Percentiles rank a stretch among this genome's conserved stretches.
Conservation (phyloP, 148 eudicot genomes). For the Rhododendron kiyosumense region DNA sequence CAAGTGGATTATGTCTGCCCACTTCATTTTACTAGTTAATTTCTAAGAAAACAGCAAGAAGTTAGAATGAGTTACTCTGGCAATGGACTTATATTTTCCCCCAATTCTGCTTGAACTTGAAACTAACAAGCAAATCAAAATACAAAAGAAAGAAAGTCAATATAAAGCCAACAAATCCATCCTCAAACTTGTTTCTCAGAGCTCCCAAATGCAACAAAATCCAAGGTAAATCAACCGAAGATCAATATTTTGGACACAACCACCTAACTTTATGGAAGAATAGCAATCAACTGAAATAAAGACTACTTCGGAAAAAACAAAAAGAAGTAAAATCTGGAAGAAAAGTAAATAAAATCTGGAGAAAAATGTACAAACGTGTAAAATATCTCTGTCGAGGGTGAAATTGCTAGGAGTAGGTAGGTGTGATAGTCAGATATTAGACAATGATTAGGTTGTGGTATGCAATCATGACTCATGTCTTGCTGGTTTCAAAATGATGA, state of each 20-base stretch:
- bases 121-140: neutral
- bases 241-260: neutral
- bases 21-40: neutral
- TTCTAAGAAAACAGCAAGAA: neutral
- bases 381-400: neutral
- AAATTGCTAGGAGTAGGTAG: neutral
- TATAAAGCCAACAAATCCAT: neutral
- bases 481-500: neutral
- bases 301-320: neutral
- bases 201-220: neutral
- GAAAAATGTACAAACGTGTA: neutral
- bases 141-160: neutral
- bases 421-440: neutral
- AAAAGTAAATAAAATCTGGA: neutral
- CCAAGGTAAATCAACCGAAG: neutral
- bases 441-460: neutral
- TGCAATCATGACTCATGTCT: neutral
- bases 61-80: neutral
- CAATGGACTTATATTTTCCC: neutral
- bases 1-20: neutral
- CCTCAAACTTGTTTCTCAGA: neutral
- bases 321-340: neutral
- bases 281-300: neutral
- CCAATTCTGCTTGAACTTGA: neutral
- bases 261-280: neutral